These are phyloP conservation scores for Tilletia horrida DNA, from an alignment of 1,284 basidiomycete genomes.

Conservation along the genomic window DNA sequence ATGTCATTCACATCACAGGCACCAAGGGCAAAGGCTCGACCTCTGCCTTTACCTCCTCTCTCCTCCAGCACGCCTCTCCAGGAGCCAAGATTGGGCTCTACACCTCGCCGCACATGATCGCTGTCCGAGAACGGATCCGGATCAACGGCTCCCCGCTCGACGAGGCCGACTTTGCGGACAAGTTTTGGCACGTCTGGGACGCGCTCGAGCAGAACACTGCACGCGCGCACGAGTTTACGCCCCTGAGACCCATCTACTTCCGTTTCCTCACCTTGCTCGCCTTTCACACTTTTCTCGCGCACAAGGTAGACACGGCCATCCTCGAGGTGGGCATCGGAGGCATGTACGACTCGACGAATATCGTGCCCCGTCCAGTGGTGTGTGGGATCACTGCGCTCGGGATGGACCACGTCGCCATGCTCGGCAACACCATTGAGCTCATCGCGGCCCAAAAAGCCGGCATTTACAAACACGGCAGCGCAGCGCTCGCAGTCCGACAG, in stretches of 20 bases:
- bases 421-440: slow-evolving; percentile 83
- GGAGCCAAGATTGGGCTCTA: slow-evolving; percentile 67
- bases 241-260: slow-evolving; percentile 85
- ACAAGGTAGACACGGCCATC: slow-evolving; percentile 80
- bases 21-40: slow-evolving; percentile 99
- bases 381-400: slow-evolving; percentile 88
- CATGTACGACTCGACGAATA: slow-evolving; percentile 90
- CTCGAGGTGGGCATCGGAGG: slow-evolving; percentile 97
- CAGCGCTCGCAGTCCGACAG: slow-evolving; percentile 79
- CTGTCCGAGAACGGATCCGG: slow-evolving; percentile 90
- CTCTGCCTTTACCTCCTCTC: slow-evolving; percentile 69
- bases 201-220: slow-evolving; percentile 66
- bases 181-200: slow-evolving; percentile 97
- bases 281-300: slow-evolving; percentile 79
- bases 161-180: slow-evolving; percentile 81
- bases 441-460: slow-evolving; percentile 96
- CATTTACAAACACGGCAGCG: slow-evolving; percentile 86
- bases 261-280: slow-evolving; percentile 87
- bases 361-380: slow-evolving; percentile 82
- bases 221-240: slow-evolving; percentile 57
- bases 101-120: slow-evolving; percentile 93
- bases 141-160: slow-evolving; percentile 86
- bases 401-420: slow-evolving; percentile 84
- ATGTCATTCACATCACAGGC: slow-evolving; percentile 94
- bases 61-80: slow-evolving; percentile 57